Evolutionary conservation across 371 early-diverging fungal species (phyloP).

Genomic region (Zopfochytrium polystomum): DNA sequence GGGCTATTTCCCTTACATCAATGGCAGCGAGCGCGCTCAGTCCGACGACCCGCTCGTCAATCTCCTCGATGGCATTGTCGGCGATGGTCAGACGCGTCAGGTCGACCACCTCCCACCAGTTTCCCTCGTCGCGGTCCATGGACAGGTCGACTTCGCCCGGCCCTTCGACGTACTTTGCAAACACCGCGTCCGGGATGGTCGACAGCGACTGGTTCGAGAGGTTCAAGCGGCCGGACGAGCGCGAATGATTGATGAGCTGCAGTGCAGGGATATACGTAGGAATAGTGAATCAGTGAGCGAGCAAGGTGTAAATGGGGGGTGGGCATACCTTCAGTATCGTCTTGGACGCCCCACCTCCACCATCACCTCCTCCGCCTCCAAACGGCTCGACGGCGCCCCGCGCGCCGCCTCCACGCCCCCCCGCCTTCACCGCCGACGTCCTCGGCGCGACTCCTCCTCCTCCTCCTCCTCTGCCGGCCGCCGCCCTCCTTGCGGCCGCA

Average conservation of each 20-base stretch:
- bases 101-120: constrained; percentile 56
- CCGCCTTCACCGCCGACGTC: too few species aligned
- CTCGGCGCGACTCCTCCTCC: too few species aligned
- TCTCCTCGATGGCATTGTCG: constrained; percentile 59
- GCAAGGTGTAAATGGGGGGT: not conserved
- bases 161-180: constrained; percentile 61
- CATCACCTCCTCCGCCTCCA: too few species aligned
- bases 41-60: constrained; percentile 63
- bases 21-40: constrained; percentile 61
- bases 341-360: not conserved
- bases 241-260: constrained; percentile 23
- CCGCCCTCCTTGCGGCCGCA: too few species aligned
- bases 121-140: constrained; percentile 22
- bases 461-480: too few species aligned
- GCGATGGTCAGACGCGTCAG: constrained; percentile 63
- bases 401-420: too few species aligned
- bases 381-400: too few species aligned
- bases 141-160: constrained; percentile 56
- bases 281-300: not conserved
- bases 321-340: not conserved
- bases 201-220: constrained; percentile 63
- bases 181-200: constrained; percentile 63
- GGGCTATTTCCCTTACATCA: constrained; percentile 54
- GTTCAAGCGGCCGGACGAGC: constrained; percentile 60
- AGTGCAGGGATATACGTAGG: not conserved